These are phyloP conservation scores for Aspergillus homomorphus DNA, from an alignment of 495 filamentous ascomycete genomes.

Conservation along the genomic window DNA sequence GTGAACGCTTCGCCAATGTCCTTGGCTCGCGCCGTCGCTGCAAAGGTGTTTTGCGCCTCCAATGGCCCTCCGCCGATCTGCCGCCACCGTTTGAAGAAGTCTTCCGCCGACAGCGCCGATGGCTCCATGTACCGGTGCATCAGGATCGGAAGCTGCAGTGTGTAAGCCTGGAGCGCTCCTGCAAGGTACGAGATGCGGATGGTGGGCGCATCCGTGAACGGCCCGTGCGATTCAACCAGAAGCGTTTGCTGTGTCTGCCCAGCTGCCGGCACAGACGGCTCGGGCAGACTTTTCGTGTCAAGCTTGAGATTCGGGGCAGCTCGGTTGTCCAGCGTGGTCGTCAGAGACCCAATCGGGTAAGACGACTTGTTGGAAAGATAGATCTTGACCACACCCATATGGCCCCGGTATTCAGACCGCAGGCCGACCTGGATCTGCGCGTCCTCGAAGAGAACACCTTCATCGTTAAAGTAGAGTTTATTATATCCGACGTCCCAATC, in stretches of 20 bases:
- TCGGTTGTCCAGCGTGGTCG: slow-evolving; percentile 85
- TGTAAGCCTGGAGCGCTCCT: slow-evolving; percentile 88
- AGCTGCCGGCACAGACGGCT: slow-evolving; percentile 70
- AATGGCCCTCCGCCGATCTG: slow-evolving; percentile 89
- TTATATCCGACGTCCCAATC: slow-evolving; percentile 94
- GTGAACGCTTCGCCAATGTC: slow-evolving; percentile 56
- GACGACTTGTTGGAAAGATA: slow-evolving; percentile 94
- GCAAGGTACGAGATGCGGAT: slow-evolving; percentile 93
- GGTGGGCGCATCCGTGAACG: slow-evolving; percentile 83
- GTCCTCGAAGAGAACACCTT: slow-evolving; percentile 93
- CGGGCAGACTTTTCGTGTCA: slow-evolving; percentile 83
- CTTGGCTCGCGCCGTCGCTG: slow-evolving; percentile 49
- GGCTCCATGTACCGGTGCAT: slow-evolving; percentile 96
- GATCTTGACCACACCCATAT: slow-evolving; percentile 91
- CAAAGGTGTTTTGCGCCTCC: slow-evolving; percentile 85
- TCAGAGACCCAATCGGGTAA: slow-evolving; percentile 79
- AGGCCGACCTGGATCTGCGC: slow-evolving; percentile 89
- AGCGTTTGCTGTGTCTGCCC: slow-evolving; percentile 89
- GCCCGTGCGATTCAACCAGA: slow-evolving; percentile 80
- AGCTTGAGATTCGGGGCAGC: slow-evolving; percentile 68
- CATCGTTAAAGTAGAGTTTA: slow-evolving; percentile 68
- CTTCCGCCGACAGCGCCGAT: slow-evolving; percentile 75
- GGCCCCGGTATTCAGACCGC: slow-evolving; percentile 87
- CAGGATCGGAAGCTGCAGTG: slow-evolving; percentile 82
- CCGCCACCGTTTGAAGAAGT: slow-evolving; percentile 99